These are phyloP conservation scores for Chaetomiaceae sp. DNA, from an alignment of 2,329 filamentous ascomycete species.

Conservation along the genomic window DNA sequence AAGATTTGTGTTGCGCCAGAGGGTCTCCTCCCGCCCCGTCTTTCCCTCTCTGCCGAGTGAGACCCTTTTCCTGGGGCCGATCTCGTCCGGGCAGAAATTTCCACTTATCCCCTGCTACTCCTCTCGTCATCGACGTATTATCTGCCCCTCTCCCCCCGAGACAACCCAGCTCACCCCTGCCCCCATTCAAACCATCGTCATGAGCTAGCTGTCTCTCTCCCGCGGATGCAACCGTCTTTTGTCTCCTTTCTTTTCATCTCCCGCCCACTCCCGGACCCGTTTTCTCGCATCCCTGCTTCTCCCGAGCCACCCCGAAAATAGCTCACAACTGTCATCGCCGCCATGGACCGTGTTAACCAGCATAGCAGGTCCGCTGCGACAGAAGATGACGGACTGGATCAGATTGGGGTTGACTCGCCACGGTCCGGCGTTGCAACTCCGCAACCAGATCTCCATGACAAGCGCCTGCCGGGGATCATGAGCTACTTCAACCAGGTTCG, in stretches of 20 bases:
- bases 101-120: conserved; percentile 9
- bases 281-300: conserved; percentile 18
- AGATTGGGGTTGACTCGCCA: conserved; percentile 79
- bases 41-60: conserved; percentile 19
- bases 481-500: conserved; percentile 99
- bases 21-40: conserved; percentile 9
- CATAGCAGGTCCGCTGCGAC: conserved; percentile 49
- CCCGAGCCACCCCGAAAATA: conserved; percentile 17
- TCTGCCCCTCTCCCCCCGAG: conserved; percentile 21
- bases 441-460: conserved; percentile 88
- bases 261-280: conserved; percentile 10
- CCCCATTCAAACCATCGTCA: conserved; percentile 24
- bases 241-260: conserved; percentile 14
- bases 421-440: conserved; percentile 90
- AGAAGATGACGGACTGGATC: conserved; percentile 69
- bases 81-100: conserved; percentile 20
- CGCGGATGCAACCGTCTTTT: conserved; percentile 16
- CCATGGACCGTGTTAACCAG: conserved; percentile 49
- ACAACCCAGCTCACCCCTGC: conserved; percentile 22
- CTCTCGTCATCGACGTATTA: conserved; percentile 26
- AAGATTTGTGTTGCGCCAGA: conserved; percentile 11
- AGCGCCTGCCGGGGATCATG: conserved; percentile 91
- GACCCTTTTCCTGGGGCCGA: conserved; percentile 17
- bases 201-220: conserved; percentile 26
- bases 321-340: conserved; percentile 21